Conservation (phyloP, 192 early-diverging fungal species). For the Rhizophlyctis rosea region DNA sequence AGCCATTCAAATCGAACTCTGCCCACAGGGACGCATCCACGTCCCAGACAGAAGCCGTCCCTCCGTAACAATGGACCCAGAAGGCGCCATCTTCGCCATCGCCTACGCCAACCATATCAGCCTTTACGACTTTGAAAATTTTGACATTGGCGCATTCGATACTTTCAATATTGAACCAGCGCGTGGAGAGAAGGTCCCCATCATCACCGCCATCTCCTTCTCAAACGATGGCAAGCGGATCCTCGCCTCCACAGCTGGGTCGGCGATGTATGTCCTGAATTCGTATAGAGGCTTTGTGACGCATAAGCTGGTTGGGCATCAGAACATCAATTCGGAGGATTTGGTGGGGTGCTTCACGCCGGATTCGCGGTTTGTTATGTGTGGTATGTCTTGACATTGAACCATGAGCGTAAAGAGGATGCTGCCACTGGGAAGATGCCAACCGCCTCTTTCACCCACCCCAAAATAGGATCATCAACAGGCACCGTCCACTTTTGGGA, state of each 20-base stretch:
- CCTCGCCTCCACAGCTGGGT: slow-evolving; percentile 59
- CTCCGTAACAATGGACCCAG: slow-evolving; percentile 73
- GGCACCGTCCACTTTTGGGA: slow-evolving; percentile 68
- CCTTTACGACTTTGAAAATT: slow-evolving; percentile 71
- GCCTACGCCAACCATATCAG: slow-evolving; percentile 49
- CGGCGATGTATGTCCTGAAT: slow-evolving; percentile 64
- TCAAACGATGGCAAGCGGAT: slow-evolving; percentile 73
- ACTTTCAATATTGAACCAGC: slow-evolving; percentile 24
- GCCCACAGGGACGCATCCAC: background rate
- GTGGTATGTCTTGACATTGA: slow-evolving; percentile 44
- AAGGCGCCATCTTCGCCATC: slow-evolving; percentile 74
- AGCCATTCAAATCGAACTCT: background rate
- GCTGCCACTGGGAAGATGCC: slow-evolving; percentile 7
- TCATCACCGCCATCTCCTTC: slow-evolving; percentile 46
- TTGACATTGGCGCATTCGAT: slow-evolving; percentile 44
- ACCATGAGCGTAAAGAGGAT: slow-evolving; percentile 11
- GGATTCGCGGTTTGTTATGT: slow-evolving; percentile 68
- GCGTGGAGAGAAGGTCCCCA: background rate
- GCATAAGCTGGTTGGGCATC: slow-evolving; percentile 31
- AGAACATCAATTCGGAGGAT: slow-evolving; percentile 28
- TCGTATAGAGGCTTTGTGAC: slow-evolving; percentile 53
- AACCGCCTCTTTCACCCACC: background rate
- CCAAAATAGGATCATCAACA: slow-evolving; percentile 58
- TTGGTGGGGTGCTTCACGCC: slow-evolving; percentile 66
- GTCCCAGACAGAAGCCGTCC: slow-evolving; percentile 22